Base-by-base conservation (phyloP, 805 yeast species). In the Candida chauliodis region DNA sequence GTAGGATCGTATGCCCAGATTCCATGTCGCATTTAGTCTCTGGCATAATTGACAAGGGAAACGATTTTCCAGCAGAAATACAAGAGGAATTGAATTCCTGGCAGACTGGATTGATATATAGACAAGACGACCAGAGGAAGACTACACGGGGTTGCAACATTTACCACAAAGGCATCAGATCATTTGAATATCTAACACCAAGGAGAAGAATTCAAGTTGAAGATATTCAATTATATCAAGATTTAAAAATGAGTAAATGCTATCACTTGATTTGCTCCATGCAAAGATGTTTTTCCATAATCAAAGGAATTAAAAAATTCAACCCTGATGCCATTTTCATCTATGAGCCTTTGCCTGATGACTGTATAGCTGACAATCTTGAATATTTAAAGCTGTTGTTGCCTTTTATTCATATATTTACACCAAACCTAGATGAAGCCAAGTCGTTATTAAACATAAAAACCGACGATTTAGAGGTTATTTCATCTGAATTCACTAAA, bases 331-430 rank as follows among this genome's bases (percentile, higher is more conserved):
- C 79, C n/a, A 48, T 66, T 2, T 67, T 78, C 38, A 73, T 84
- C 0, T 91, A 89, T 81, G 98, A 90, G 58, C 96, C 97, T 0
- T 75, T 84, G 6, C 97, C 97, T 1, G 84, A 79, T 42, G 74
- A 74, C 15, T 86, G 95, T 55, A 56, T 51, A 0, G 73, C 78
- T 2, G 80, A 70, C 23, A 69, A 76, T 41, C 49, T 49, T 18
- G 36, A 23, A 1, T 32, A 22, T 3, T 57, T 78, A 26, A 51
- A 58, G 0, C 51, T 52, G 2, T 61, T 74, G 6, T 54, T 83
- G 13, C 52, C 59, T 8, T 44, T 62, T 4, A 68, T 84, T 2
- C 78, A 78, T 37, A 69, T 86, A 0, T 66, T 90, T 21, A 76
- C 95, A 1, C 98, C 98, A 0, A 90, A 90, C 56, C 78, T 88